Base-by-base conservation (phyloP, 345 rosid genomes). In the Odontarrhena argentea region DNA sequence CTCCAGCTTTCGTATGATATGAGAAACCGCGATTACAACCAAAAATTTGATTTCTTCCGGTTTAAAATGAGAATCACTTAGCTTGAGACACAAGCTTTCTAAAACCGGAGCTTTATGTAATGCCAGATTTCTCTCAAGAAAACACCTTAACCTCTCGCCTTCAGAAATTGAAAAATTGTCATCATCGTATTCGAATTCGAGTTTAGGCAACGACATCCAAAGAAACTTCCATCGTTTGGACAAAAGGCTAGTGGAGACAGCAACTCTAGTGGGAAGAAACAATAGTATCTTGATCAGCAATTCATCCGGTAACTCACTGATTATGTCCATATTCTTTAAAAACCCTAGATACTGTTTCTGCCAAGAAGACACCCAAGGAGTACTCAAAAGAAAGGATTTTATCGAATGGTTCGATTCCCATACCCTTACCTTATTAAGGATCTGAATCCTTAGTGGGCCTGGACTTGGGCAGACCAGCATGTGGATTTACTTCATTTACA, bases 201-300 rank as follows among this genome's bases (percentile, higher is more conserved):
- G 50, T 3, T 30, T 43, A 59, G 50, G 64, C 13, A 43, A 15
- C 64, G 38, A 59, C 64, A 42, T 59, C 50, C 38, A 57, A 7
- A 40, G 62, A 24, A 8, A 57, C 18, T 57, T 3, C 62, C 51
- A 18, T 18, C 22, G 22, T 18, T 18, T 18, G 22, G 22, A 18
- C 22, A 18, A 18, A 18, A 18, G 22, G 22, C 22, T 18, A 18
- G 22, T 18, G 22, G 22, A 18, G 22, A 18, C 22, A 9, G 13
- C 41, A 3, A 13, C 40, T 60, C 8, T 60, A 5, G 38, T 43
- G 8, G 38, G 36, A 58, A 57, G 46, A 25, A 57, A 58, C 22
- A 36, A 58, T 41, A 41, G 6, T 58, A 58, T 58, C 12, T 58
- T 58, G 9, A 59, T 1, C n/a, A 59, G 37, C 12, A 59, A 42